These are phyloP conservation scores for Xanthoconium separans DNA, from an alignment of 1,284 basidiomycete genomes.

Conservation along the genomic window DNA sequence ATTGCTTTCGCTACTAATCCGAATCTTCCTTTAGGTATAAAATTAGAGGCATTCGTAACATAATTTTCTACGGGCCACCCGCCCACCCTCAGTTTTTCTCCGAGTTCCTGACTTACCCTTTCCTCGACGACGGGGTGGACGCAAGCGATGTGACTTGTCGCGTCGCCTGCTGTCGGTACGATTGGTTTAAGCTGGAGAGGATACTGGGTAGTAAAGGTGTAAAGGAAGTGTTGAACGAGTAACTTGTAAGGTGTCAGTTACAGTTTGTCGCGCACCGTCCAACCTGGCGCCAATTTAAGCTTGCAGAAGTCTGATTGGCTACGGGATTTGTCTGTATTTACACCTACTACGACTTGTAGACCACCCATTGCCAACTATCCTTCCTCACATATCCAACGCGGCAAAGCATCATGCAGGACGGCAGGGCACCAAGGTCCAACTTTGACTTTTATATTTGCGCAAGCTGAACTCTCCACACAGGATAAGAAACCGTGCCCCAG, in stretches of 20 bases:
- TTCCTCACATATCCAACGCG: neutral
- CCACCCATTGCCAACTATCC: neutral
- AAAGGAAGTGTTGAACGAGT: constrained; percentile 16
- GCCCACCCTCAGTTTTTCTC: constrained; percentile 91
- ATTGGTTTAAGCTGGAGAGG: constrained; percentile 83
- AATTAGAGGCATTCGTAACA: constrained; percentile 86
- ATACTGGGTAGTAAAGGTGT: constrained; percentile 43
- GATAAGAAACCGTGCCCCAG: constrained; percentile 93
- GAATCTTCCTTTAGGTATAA: constrained; percentile 62
- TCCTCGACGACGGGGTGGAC: constrained; percentile 81
- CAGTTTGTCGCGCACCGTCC: too few relatives aligned
- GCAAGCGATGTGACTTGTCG: constrained; percentile 75
- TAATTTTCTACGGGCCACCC: constrained; percentile 92
- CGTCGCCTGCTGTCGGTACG: constrained; percentile 85
- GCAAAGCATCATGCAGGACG: constrained; percentile 47
- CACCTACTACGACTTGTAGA: too few relatives aligned
- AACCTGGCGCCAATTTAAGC: too few relatives aligned
- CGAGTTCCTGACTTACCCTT: constrained; percentile 85
- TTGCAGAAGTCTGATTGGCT: too few relatives aligned
- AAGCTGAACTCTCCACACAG: constrained; percentile 36
- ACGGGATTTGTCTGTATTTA: constrained; percentile 25
- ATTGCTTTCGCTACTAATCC: constrained; percentile 5
- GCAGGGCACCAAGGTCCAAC: constrained; percentile 50
- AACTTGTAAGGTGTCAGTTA: neutral
- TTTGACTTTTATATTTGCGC: neutral